Percentiles rank a stretch among this genome's conserved stretches.
phyloP scores from a whole-genome alignment of 2,329 filamentous ascomycete genomes.

The Elsinoe australis region DNA sequence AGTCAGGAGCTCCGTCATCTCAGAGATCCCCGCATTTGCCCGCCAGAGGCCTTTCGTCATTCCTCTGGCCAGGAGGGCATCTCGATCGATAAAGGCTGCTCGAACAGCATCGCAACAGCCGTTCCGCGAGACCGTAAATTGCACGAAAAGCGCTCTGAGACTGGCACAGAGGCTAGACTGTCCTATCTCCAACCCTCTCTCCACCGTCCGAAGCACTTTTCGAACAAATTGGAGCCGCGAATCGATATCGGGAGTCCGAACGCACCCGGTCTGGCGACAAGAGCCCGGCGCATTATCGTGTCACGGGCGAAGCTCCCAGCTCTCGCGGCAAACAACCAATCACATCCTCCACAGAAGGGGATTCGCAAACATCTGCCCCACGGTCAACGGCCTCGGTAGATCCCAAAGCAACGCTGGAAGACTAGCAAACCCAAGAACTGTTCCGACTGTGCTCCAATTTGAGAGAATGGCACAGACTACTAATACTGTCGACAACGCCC shows the following conservation, averaged over 20 bases:
- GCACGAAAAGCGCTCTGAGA: slow-evolving; percentile 14
- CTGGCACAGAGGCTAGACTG: slow-evolving; percentile 4
- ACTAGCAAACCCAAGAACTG: slow-evolving; percentile 7
- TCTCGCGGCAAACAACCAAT: slow-evolving; percentile 5
- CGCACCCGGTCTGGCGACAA: neutral
- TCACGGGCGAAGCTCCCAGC: slow-evolving; percentile 14
- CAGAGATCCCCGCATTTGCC: slow-evolving; percentile 11
- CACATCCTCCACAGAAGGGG: slow-evolving; percentile 4
- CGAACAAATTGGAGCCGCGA: slow-evolving; percentile 10
- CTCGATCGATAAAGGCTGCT: slow-evolving; percentile 6
- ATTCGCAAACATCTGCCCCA: slow-evolving; percentile 16
- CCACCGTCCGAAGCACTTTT: neutral
- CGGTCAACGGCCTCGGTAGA: slow-evolving; percentile 18
- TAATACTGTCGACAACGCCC: slow-evolving; percentile 16
- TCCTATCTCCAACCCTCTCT: slow-evolving; percentile 5
- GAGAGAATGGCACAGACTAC: slow-evolving; percentile 15
- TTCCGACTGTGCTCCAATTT: slow-evolving; percentile 8
- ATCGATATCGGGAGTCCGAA: slow-evolving; percentile 9
- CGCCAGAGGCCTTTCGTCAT: slow-evolving; percentile 8
- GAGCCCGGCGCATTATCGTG: slow-evolving; percentile 10
- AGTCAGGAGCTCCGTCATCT: slow-evolving; percentile 10
- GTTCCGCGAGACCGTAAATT: slow-evolving; percentile 13
- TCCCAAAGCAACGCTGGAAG: slow-evolving; percentile 16
- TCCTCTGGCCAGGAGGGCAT: neutral
- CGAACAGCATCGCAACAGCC: slow-evolving; percentile 4